These are phyloP conservation scores for Opeltia flavorubescens DNA, from an alignment of 495 filamentous ascomycete species.

Conservation along the genomic window DNA sequence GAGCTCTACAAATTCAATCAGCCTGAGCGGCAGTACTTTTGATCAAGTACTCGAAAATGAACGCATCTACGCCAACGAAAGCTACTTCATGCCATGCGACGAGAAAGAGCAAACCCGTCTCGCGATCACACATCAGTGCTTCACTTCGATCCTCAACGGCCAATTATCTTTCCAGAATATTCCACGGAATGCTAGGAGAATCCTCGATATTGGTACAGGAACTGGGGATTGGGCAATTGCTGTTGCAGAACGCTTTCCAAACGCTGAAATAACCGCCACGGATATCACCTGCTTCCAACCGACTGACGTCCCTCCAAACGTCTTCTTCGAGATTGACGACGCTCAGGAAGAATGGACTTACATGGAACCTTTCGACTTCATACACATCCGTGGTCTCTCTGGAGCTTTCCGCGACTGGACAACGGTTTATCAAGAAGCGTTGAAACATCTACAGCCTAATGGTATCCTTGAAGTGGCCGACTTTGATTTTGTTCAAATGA, in stretches of 20 bases:
- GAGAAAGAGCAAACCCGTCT: slow-evolving; percentile 58
- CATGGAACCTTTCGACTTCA: slow-evolving; percentile 45
- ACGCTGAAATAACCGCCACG: slow-evolving; percentile 51
- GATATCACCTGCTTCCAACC: slow-evolving; percentile 37
- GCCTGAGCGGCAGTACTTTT: slow-evolving; percentile 40
- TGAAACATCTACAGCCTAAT: slow-evolving; percentile 43
- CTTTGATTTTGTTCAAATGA: slow-evolving; percentile 23
- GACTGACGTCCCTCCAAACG: slow-evolving; percentile 38
- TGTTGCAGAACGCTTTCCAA: slow-evolving; percentile 48
- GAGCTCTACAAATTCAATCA: slow-evolving; percentile 45
- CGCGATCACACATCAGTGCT: slow-evolving; percentile 52
- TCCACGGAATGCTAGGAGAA: slow-evolving; percentile 33
- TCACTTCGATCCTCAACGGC: slow-evolving; percentile 43
- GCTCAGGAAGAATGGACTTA: slow-evolving; percentile 43
- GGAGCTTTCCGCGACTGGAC: slow-evolving; percentile 52
- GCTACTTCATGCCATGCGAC: slow-evolving; percentile 68
- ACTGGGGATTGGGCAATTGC: slow-evolving; percentile 64
- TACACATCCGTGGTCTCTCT: slow-evolving; percentile 49
- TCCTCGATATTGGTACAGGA: slow-evolving; percentile 57
- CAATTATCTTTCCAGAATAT: slow-evolving; percentile 46
- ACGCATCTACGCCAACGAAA: slow-evolving; percentile 49
- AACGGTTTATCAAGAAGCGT: slow-evolving; percentile 44
- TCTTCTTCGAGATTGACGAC: slow-evolving; percentile 59
- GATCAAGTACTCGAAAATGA: slow-evolving; percentile 47
- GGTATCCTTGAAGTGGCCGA: slow-evolving; percentile 49